Base-by-base conservation (phyloP, 495 filamentous ascomycete genomes). In the Barbatosphaeria neglecta region DNA sequence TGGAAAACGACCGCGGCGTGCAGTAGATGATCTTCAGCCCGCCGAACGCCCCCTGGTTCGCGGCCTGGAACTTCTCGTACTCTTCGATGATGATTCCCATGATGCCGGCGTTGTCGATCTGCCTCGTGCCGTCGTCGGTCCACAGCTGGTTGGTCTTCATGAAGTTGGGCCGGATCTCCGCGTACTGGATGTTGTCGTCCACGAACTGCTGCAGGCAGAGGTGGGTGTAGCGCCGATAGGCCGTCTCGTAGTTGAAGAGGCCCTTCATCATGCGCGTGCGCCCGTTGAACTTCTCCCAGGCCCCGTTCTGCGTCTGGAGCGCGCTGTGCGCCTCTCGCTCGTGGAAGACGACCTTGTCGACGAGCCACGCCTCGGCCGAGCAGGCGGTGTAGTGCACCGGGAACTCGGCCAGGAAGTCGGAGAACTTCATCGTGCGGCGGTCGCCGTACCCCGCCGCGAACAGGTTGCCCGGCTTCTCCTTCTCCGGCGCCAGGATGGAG, bases 201-300 rank as follows among this genome's bases (percentile, higher is more conserved):
- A 66, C 65, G 41, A 77, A 78, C 48, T 75, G 69, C 43, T 70
- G 52, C 10, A 78, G 53, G 51, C 67, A 72, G 11, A 51, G 54
- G 6, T 48, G 55, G 0, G 69, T 77, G 50, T 78, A 78, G 41
- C 48, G 52, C 18, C 57, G 56, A 48, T 74, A 77, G 0, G 74
- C 75, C 1, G 60, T 67, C 54, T 68, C 64, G 41, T 78, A 78
- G 44, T 73, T 75, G 59, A 77, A 76, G n/a, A 78, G 53, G 0
- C 75, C 75, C 47, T 78, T 78, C 73, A 78, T 76, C 72, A 78
- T 75, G 45, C 72, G 70, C 20, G 75, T 78, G 4, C 74, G 64
- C 24, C 62, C 61, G 50, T 75, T 73, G 49, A 78, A 78, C 44
- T 66, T 67, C 33, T 73, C 63, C 74, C 74, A 78, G 37, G 74